Evolutionary conservation across 768 basidiomycete species (phyloP), one percentile per base, ranked within the genome.

Genomic region (Kwoniella pini): DNA sequence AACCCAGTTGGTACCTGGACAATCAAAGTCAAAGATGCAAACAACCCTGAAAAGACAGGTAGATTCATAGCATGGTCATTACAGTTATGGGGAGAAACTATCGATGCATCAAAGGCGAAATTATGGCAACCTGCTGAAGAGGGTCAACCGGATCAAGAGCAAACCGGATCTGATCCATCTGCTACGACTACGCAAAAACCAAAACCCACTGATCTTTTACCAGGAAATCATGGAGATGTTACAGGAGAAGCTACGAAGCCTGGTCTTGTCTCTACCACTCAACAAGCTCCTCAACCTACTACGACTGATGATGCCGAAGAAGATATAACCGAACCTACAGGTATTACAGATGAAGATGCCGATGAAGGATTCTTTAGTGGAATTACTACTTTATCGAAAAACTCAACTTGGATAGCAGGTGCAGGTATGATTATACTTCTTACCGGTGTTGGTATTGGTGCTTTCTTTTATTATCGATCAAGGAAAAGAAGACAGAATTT

Each of bases 1-100:
- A 82, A 90, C 77, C 89, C 93, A 0, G 76, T 90, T 27, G 96
- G 96, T 17, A 83, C 86, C 19, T 99, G 96, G 96, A 91, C 85
- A 0, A 84, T 99, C 60, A 85, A 78, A 40, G 91, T 99, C 15
- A 86, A 85, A 28, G 96, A 99, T 72, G 87, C 88, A 40, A 81
- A 81, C 40, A 86, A 84, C n/a, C 79, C 82, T 11, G 71, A 79
- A 0, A 81, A 84, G 62, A 85, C 83, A 11, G 86, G 86, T 26
- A 72, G 72, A 30, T 92, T 99, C 82, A 82, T 91, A 36, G 89
- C 90, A 17, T 99, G 94, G 95, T 87, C 86, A 55, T 86, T 97
- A 81, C 85, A 87, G 59, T 83, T 99, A 39, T 99, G 91, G 91
- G 96, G 96, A 19, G 87, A 89, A 30, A 82, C 86, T 24, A 83